Evolutionary conservation across 805 yeast genomes (phyloP).

Genomic region (Kluyveromyces nonfermentans): DNA sequence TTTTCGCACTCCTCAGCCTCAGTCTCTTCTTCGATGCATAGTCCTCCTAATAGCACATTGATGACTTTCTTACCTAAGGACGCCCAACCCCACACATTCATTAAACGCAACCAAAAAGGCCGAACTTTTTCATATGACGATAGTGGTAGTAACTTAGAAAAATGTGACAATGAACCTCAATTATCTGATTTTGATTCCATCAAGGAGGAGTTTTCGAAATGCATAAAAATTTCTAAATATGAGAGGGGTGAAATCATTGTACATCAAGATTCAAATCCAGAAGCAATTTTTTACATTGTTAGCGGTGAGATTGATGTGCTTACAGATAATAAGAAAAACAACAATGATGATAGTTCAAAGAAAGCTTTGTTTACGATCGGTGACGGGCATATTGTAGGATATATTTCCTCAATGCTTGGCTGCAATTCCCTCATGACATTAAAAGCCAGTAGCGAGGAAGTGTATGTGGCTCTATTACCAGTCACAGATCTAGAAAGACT

Average conservation of each 20-base stretch:
- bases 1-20: slow-evolving; percentile 6
- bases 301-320: slow-evolving; percentile 67
- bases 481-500: slow-evolving; percentile 52
- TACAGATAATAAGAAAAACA: slow-evolving; percentile 28
- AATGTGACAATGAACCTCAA: slow-evolving; percentile 10
- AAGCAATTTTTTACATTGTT: slow-evolving; percentile 73
- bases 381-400: slow-evolving; percentile 83
- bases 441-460: slow-evolving; percentile 43
- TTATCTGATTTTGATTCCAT: slow-evolving; percentile 39
- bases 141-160: not conserved
- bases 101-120: not conserved
- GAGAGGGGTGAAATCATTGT: slow-evolving; percentile 48
- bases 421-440: slow-evolving; percentile 69
- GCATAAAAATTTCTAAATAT: slow-evolving; percentile 45
- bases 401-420: slow-evolving; percentile 70
- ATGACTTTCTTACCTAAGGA: slow-evolving; percentile 1
- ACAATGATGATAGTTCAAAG: slow-evolving; percentile 16
- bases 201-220: slow-evolving; percentile 49
- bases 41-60: not conserved
- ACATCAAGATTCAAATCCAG: slow-evolving; percentile 53
- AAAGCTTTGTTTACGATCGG: slow-evolving; percentile 47
- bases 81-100: not conserved
- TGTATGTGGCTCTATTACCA: slow-evolving; percentile 65
- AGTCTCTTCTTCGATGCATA: not conserved
- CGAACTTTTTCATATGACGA: not conserved